These are phyloP conservation scores for Eucalyptus cladocalyx DNA, from an alignment of 345 rosid genomes.

Conservation along the genomic window DNA sequence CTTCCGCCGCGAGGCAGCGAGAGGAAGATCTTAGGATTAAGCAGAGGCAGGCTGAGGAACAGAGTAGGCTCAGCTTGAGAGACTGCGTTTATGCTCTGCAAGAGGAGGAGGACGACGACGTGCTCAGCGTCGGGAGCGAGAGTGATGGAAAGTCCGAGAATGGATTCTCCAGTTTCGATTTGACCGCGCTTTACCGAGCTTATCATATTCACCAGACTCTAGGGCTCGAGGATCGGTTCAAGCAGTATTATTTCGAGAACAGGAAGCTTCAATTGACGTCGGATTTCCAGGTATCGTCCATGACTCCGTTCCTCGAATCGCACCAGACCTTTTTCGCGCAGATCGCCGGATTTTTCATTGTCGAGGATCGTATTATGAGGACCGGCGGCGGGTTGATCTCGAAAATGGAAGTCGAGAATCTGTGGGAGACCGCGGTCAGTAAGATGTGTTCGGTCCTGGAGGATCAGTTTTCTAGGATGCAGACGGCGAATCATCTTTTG, in stretches of 20 bases:
- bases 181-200: constrained; percentile 83
- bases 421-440: constrained; percentile 93
- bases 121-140: constrained; percentile 15
- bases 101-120: constrained; percentile 80
- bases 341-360: constrained; percentile 92
- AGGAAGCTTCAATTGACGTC: constrained; percentile 91
- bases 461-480: constrained; percentile 99
- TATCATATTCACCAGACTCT: constrained; percentile 86
- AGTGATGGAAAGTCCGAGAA: constrained; percentile 33
- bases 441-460: constrained; percentile 96
- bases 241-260: constrained; percentile 80
- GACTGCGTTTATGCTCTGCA: constrained; percentile 78
- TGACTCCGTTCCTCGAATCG: constrained; percentile 95
- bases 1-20: constrained; percentile 82
- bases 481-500: constrained; percentile 90
- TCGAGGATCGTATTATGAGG: constrained; percentile 82
- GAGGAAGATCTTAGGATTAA: constrained; percentile 92
- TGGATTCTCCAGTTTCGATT: constrained; percentile 55
- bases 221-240: constrained; percentile 79
- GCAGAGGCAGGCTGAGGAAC: constrained; percentile 97
- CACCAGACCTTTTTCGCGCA: constrained; percentile 97
- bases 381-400: constrained; percentile 88
- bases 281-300: constrained; percentile 95
- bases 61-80: constrained; percentile 78
- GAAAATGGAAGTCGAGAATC: constrained; percentile 72